A percentile compares a stretch with the other conserved stretches of the same genome.
phyloP scores from a whole-genome alignment of 129 eudicot species.

The Gnaphalium uliginosum region DNA sequence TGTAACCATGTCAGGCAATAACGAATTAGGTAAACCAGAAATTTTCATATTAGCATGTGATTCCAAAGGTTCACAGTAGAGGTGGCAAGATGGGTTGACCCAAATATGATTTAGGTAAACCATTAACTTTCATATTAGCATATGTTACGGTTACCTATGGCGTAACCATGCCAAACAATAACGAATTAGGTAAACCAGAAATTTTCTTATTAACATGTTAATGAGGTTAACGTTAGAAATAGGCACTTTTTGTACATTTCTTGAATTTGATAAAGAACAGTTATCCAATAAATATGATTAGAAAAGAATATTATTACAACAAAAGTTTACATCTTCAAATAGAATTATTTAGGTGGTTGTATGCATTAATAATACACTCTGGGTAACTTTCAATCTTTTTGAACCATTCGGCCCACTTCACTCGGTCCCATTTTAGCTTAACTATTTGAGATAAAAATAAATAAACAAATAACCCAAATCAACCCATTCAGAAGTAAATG shows the following conservation, averaged over 20 bases:
- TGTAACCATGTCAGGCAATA: constrained; percentile 19
- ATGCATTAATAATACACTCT: not conserved
- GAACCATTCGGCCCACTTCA: not conserved
- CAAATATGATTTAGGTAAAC: not conserved
- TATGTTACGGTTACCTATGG: constrained; percentile 76
- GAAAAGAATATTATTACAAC: not conserved
- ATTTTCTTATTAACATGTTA: constrained; percentile 14
- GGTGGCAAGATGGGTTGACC: not conserved
- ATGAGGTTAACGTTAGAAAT: not conserved
- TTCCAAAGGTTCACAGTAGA: not conserved
- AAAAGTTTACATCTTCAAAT: not conserved
- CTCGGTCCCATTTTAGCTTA: not conserved
- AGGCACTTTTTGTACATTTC: not conserved
- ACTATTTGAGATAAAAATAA: not conserved
- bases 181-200: constrained; percentile 10
- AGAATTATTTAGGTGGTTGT: not conserved
- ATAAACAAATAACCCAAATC: not conserved
- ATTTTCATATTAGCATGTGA: constrained; percentile 17
- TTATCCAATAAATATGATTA: not conserved
- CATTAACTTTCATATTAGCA: constrained; percentile 3
- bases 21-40: constrained; percentile 8
- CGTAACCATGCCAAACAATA: constrained; percentile 17
- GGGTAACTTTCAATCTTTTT: not conserved
- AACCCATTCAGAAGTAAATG: not conserved
- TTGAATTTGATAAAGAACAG: not conserved